Base-by-base conservation (phyloP, 148 eudicot species). In the Amaranthus cruentus region DNA sequence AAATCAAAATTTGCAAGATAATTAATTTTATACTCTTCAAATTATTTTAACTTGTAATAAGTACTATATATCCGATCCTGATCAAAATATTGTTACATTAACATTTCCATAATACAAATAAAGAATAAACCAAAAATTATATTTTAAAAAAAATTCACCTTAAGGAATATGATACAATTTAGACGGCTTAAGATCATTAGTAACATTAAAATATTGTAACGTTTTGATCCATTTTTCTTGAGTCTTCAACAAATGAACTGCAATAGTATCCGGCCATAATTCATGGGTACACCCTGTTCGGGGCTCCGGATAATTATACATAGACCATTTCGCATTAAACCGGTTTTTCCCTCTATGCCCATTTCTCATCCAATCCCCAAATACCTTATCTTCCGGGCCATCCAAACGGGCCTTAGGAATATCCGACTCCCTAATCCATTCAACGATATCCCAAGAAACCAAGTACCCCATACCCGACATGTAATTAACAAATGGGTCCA, bases 391-490 rank as follows among this genome's bases (percentile, higher is more conserved):
- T 69, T 95, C 98, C 0, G 97, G 97, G 0, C 98, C 97, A 38
- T 85, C 85, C 43, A 87, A 43, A 69, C 85, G 84, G 2, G 67
- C 63, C 63, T 79, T 87, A 0, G 98, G 97, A 4, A 95, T 84
- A 56, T 91, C 87, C 0, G 98, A 91, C 46, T 69, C 73, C 7
- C 79, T 78, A 9, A 95, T 79, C 98, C 98, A 95, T 68, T 95
- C 93, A 0, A 84, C 97, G 1, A 90, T 69, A 15, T 95, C 98
- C 98, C 98, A 95, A 1, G 97, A 91, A 0, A 95, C 76, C 55
- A 95, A 62, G 65, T 84, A 95, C 0, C 93, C 98, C 97, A 95
- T 90, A 0, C 98, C 98, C 13, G 98, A 89, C 98, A 93, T 93
- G 75, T 90, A 91, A 62, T 85, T 83, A 6, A 76, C 78, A 67